Evolutionary conservation across 2,329 filamentous ascomycete genomes (phyloP).

Genomic region (Trichoderma pleuroti): DNA sequence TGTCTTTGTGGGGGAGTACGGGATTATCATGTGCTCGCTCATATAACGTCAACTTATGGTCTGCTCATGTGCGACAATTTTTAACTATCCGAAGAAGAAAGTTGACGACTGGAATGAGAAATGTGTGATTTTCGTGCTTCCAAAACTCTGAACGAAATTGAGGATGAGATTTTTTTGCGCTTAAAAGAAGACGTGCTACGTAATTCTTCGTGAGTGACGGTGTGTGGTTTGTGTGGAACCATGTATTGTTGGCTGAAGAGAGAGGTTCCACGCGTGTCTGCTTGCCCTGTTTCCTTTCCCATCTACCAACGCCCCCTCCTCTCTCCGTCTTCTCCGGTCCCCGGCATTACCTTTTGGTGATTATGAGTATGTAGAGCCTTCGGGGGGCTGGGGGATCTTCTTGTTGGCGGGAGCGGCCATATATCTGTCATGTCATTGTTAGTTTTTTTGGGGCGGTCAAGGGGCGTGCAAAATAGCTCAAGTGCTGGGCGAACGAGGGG

Average conservation of each 20-base stretch:
- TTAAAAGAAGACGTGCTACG: conserved; percentile 5
- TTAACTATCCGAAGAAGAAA: background rate
- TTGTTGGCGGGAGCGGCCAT: conserved; percentile 92
- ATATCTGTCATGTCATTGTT: conserved; percentile 54
- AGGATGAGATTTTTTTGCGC: background rate
- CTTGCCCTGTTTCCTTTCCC: background rate
- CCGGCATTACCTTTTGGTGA: background rate
- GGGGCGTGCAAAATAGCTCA: background rate
- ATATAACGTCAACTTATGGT: conserved; percentile 1
- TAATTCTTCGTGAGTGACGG: conserved; percentile 2
- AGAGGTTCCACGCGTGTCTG: background rate
- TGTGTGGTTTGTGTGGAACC: background rate
- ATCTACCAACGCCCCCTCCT: background rate
- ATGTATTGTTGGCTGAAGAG: background rate
- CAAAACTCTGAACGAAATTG: background rate
- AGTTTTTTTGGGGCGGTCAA: background rate
- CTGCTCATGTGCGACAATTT: background rate
- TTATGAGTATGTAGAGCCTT: conserved; percentile 61
- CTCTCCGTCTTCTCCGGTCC: background rate
- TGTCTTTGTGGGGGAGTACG: background rate
- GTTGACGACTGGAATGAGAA: conserved; percentile 14
- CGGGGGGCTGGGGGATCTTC: conserved; percentile 89
- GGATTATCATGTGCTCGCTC: background rate
- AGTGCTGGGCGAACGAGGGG: too few relatives aligned
- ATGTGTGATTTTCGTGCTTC: conserved; percentile 15